Evolutionary conservation across 2,329 filamentous ascomycete genomes (phyloP).

Genomic region (Neofusicoccum cordaticola): DNA sequence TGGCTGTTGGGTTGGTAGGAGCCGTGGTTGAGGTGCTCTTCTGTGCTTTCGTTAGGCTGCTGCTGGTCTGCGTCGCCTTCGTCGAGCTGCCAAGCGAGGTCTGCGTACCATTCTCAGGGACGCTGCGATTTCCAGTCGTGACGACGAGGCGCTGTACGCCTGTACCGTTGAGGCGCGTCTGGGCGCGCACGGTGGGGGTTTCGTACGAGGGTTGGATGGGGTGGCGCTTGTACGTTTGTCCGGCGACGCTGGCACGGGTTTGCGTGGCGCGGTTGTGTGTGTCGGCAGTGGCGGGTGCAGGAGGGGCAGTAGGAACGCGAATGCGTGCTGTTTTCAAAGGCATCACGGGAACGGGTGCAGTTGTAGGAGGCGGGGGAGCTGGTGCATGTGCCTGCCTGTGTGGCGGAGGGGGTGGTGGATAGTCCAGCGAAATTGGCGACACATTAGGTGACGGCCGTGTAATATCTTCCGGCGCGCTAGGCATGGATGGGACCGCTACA

Average conservation of each 20-base stretch:
- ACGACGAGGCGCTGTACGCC: conserved; percentile 11
- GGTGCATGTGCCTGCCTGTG: background rate
- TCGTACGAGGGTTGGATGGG: background rate
- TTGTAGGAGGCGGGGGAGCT: too few relatives aligned
- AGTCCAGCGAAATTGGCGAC: background rate
- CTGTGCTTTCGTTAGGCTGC: background rate
- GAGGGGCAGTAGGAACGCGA: background rate
- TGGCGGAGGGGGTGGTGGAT: background rate
- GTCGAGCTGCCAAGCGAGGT: too few relatives aligned
- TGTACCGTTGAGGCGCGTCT: conserved; percentile 1
- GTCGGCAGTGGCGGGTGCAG: background rate
- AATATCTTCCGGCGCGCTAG: background rate
- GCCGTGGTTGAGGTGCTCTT: background rate
- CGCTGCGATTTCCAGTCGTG: background rate
- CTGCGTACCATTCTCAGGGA: too few relatives aligned
- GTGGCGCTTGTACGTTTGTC: background rate
- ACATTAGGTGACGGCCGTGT: background rate
- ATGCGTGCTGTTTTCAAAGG: too few relatives aligned
- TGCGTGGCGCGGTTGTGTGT: background rate
- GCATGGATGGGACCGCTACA: background rate
- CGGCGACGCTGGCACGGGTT: background rate
- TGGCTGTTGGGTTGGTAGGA: background rate
- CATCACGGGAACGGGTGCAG: too few relatives aligned
- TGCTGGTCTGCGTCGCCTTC: background rate
- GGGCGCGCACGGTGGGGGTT: background rate